A percentile compares a stretch with the other conserved stretches of the same genome.
Evolutionary conservation across 768 basidiomycete species (phyloP).

Genomic region (Hericium coralloides): DNA sequence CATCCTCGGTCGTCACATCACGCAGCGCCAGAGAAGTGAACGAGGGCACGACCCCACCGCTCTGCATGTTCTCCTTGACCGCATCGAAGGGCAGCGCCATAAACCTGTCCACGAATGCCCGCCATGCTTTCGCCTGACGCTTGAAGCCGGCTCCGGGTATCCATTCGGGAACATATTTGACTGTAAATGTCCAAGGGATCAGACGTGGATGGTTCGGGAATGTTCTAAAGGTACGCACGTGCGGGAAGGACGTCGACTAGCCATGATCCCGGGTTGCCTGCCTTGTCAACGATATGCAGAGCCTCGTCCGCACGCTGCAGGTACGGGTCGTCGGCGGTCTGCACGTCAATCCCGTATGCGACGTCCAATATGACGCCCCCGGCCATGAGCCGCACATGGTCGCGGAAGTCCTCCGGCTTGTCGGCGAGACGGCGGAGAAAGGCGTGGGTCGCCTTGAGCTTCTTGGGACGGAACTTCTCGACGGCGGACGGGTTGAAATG

Average conservation of each 20-base stretch:
- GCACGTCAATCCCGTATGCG: constrained; percentile 12
- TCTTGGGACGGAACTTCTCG: constrained; percentile 21
- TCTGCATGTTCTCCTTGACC: background rate
- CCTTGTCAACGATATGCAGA: constrained; percentile 7
- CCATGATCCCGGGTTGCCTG: constrained; percentile 17
- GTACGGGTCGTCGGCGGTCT: constrained; percentile 9
- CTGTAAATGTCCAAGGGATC: background rate
- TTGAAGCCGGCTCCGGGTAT: constrained; percentile 11
- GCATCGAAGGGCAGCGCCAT: background rate
- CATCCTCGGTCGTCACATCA: constrained; percentile 11
- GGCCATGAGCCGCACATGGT: constrained; percentile 23
- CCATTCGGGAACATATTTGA: constrained; percentile 19
- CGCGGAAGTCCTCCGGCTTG: constrained; percentile 23
- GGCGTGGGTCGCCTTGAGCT: constrained; percentile 21
- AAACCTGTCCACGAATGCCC: background rate
- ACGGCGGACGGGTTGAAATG: constrained; percentile 17
- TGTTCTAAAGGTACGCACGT: constrained; percentile 8
- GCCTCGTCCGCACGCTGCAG: constrained; percentile 13
- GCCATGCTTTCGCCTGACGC: background rate
- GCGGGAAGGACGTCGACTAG: constrained; percentile 20
- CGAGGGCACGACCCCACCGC: constrained; percentile 1
- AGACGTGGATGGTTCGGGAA: too few relatives aligned
- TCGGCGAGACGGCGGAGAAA: constrained; percentile 26
- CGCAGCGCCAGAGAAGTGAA: constrained; percentile 11
- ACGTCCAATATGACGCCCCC: constrained; percentile 13